These are phyloP conservation scores for Diaporthe caulivora DNA, from an alignment of 2,329 filamentous ascomycete species.

Conservation along the genomic window DNA sequence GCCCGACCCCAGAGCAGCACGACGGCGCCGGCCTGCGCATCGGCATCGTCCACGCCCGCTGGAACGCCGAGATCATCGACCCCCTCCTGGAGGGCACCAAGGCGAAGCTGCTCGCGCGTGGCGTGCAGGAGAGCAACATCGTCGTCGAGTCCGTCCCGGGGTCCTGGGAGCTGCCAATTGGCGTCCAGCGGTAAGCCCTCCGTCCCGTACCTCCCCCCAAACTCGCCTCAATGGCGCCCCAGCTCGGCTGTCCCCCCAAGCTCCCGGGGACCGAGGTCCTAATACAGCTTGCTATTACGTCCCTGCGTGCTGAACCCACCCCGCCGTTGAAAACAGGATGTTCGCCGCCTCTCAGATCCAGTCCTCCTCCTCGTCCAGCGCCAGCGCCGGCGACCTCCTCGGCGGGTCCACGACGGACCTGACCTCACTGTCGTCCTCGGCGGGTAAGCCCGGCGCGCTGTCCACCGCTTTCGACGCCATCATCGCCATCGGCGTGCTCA, in stretches of 20 bases:
- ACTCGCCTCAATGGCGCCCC: background rate
- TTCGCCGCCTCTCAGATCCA: conserved; percentile 91
- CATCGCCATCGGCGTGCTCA: conserved; percentile 94
- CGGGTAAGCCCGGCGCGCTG: conserved; percentile 49
- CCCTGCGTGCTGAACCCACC: conserved; percentile 31
- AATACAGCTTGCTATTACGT: conserved; percentile 11
- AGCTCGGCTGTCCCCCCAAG: background rate
- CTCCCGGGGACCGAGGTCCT: conserved; percentile 3
- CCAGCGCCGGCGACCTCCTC: conserved; percentile 81
- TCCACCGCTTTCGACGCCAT: conserved; percentile 87
- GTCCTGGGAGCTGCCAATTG: conserved; percentile 93
- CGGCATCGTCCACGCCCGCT: conserved; percentile 95
- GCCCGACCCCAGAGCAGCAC: conserved; percentile 68
- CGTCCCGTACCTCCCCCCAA: background rate
- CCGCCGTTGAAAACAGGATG: conserved; percentile 53
- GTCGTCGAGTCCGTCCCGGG: conserved; percentile 91
- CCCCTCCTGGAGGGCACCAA: conserved; percentile 85
- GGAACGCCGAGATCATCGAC: conserved; percentile 91
- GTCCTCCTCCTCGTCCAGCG: conserved; percentile 69
- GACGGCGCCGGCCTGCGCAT: conserved; percentile 84
- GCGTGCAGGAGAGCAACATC: conserved; percentile 90
- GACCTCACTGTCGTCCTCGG: conserved; percentile 54
- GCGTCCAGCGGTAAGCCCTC: conserved; percentile 79
- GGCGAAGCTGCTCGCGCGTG: conserved; percentile 80
- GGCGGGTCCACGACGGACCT: conserved; percentile 78